Evolutionary conservation across 768 basidiomycete species (phyloP).

Genomic region (Podaxis sp.): DNA sequence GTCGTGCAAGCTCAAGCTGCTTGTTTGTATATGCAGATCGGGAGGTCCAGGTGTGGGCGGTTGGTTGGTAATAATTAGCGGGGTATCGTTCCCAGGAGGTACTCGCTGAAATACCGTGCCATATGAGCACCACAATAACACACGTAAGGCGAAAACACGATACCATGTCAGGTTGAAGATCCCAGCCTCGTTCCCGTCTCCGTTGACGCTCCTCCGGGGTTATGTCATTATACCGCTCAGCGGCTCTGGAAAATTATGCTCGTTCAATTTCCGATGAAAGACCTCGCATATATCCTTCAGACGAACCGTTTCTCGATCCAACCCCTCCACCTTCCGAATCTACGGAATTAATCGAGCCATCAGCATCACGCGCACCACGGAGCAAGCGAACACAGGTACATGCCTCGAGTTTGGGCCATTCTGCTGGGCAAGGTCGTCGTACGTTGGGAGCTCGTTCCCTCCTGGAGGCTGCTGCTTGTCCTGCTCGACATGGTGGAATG

Average conservation of each 20-base stretch:
- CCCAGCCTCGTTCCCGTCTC: conserved; percentile 73
- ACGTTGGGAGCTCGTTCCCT: conserved; percentile 69
- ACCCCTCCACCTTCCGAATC: conserved; percentile 82
- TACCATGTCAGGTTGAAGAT: conserved; percentile 31
- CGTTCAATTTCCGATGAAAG: conserved; percentile 1
- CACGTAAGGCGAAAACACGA: not conserved
- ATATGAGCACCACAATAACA: not conserved
- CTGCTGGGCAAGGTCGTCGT: conserved; percentile 75
- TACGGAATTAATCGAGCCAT: conserved; percentile 26
- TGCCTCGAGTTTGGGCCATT: conserved; percentile 84
- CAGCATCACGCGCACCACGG: conserved; percentile 9
- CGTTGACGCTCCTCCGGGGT: conserved; percentile 57
- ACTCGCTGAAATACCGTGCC: not conserved
- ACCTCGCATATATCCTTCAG: not conserved
- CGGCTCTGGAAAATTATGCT: conserved; percentile 52
- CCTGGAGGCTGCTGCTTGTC: conserved; percentile 32
- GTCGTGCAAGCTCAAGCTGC: conserved; percentile 32
- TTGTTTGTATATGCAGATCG: conserved; percentile 47
- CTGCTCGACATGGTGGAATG: conserved; percentile 40
- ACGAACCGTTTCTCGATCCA: conserved; percentile 87
- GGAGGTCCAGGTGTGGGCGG: conserved; percentile 20
- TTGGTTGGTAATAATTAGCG: conserved; percentile 22
- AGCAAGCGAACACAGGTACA: conserved; percentile 16
- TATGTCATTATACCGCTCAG: conserved; percentile 75
- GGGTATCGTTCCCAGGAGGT: not conserved